These are phyloP conservation scores for Panicum miliaceum DNA, from an alignment of 176 grass and related monocot species.

Conservation along the genomic window DNA sequence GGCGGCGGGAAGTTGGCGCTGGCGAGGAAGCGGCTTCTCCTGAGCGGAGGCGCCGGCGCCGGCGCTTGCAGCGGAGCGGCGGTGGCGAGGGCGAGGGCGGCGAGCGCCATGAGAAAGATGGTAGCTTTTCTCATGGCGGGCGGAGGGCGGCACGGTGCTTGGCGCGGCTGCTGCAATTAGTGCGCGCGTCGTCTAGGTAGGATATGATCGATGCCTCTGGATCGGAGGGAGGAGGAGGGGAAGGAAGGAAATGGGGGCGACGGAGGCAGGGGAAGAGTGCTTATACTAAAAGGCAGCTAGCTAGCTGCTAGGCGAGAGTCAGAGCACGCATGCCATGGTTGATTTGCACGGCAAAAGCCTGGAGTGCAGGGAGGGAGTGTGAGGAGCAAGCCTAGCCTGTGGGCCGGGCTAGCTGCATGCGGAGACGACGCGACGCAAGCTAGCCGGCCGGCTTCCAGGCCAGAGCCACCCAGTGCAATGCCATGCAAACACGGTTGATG, in stretches of 20 bases:
- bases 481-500: no score
- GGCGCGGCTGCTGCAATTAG: constrained; percentile 30
- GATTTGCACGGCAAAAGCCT: constrained; percentile 70
- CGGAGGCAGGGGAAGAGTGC: neutral
- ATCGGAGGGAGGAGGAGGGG: neutral
- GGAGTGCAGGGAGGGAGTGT: constrained; percentile 60
- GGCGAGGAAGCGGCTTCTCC: constrained; percentile 57
- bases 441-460: neutral
- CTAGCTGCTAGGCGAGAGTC: neutral
- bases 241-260: constrained; percentile 24
- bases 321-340: constrained; percentile 45
- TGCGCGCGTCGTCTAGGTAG: neutral
- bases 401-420: neutral
- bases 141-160: neutral
- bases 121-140: constrained; percentile 49
- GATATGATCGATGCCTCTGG: no score
- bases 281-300: constrained; percentile 39
- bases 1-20: neutral
- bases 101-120: constrained; percentile 60
- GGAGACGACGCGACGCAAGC: constrained; percentile 8
- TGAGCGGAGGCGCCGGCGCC: neutral
- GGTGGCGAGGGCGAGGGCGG: neutral
- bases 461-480: neutral
- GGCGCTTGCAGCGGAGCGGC: neutral
- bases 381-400: constrained; percentile 26